Evolutionary conservation across 1,284 basidiomycete species (phyloP), one percentile per base, ranked within the genome.

Genomic region (Apiotrichum veenhuisii): DNA sequence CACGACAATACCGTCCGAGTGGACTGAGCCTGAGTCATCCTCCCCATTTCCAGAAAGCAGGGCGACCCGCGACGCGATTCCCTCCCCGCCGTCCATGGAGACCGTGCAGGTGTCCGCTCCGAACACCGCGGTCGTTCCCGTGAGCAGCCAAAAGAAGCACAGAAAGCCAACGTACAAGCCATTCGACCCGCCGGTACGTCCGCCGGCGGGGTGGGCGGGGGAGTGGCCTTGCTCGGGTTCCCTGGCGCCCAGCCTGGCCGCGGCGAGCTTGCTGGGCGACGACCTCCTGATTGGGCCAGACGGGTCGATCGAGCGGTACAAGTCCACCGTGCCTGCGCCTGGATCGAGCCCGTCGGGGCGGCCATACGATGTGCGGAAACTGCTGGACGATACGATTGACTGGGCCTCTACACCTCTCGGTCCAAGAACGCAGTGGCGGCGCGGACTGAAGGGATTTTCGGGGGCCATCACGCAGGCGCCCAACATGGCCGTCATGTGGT

Each of bases 381-480:
- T 44, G 23, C 12, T 44, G 20, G n/a, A 22, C 25, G 17, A 26
- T n/a, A 64, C 52, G 15, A 66, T 64, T 5, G 71, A 76, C 55
- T 76, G 74, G 74, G 45, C 64, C 7, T 61, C 65, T 49, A 75
- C 74, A 1, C 54, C 65, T 7, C 55, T 76, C 11, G 74, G 74
- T 12, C 66, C 69, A 0, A 57, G 50, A 47, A 63, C 66, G 9
- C 40, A 46, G 2, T 76, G 74, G 74, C 68, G 70, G 0, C 64
- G 69, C 48, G 42, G 2, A 4, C 26, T 26, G 66, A 63, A 42
- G 40, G 72, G 25, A 66, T 9, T 45, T 18, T 14, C n/a, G 18
- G 7, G 8, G 2, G 17, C 23, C 11, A 44, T 25, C 14, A 8
- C 27, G 42, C 7, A 5, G 10, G 17, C 34, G 2, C 68, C 68